Conservation (phyloP, 768 basidiomycete species). For the Chalciporus pseudorubinellus region DNA sequence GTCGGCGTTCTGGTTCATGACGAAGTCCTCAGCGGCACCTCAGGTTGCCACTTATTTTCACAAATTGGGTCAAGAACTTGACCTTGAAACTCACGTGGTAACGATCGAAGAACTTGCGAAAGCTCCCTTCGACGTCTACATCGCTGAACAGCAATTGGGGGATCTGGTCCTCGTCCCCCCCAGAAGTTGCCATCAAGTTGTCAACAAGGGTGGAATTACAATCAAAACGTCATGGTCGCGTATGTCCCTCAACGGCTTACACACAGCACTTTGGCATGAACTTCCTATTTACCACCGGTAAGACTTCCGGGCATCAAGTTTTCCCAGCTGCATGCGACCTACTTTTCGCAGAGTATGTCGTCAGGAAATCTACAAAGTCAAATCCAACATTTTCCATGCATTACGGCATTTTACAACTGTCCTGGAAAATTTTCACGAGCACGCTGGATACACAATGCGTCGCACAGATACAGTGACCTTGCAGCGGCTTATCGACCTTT, state of each 20-base stretch:
- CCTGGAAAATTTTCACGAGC: constrained; percentile 7
- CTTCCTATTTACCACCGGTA: constrained; percentile 80
- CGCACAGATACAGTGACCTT: constrained; percentile 23
- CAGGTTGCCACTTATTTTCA: constrained; percentile 59
- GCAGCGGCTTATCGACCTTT: constrained; percentile 41
- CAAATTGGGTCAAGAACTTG: constrained; percentile 44
- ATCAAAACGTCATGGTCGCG: constrained; percentile 86
- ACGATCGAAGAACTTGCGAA: constrained; percentile 59
- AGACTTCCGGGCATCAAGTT: constrained; percentile 1
- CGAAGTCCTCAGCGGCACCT: constrained; percentile 54
- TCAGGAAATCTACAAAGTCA: constrained; percentile 72
- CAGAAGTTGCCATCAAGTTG: constrained; percentile 78
- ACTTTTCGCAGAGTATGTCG: constrained; percentile 64
- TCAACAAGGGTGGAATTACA: constrained; percentile 77
- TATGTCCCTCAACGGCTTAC: constrained; percentile 67
- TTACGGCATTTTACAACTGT: constrained; percentile 37
- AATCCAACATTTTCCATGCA: constrained; percentile 58
- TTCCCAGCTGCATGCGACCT: neutral
- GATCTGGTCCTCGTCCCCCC: constrained; percentile 82
- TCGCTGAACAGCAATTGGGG: constrained; percentile 70
- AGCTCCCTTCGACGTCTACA: constrained; percentile 68
- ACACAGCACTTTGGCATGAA: constrained; percentile 64
- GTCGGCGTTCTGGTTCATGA: constrained; percentile 88
- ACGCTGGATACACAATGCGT: neutral
- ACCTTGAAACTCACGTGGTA: constrained; percentile 69